A percentile compares a stretch with the other conserved stretches of the same genome.
Conservation (phyloP, 768 basidiomycete genomes). For the Suillus luteus region DNA sequence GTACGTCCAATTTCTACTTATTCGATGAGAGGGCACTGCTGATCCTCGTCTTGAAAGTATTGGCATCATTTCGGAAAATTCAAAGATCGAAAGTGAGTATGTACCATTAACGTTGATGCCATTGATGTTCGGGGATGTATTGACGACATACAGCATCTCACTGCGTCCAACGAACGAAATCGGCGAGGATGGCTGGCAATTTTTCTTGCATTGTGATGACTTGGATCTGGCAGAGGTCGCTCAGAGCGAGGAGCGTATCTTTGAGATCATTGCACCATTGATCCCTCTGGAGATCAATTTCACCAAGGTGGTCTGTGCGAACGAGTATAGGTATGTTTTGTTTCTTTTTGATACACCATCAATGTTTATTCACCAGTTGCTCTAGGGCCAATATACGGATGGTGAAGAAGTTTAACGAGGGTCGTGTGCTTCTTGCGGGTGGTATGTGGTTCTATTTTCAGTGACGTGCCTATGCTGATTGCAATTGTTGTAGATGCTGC, state of each 20-base stretch:
- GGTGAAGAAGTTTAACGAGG: background rate
- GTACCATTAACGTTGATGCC: background rate
- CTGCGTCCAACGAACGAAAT: slow-evolving; percentile 23
- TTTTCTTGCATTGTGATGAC: slow-evolving; percentile 13
- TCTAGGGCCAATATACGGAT: background rate
- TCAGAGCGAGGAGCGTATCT: slow-evolving; percentile 28
- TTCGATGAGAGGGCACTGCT: background rate
- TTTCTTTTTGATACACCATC: background rate
- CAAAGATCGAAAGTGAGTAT: background rate
- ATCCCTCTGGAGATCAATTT: slow-evolving; percentile 26
- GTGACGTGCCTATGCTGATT: background rate
- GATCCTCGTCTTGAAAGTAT: background rate
- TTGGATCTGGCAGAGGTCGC: slow-evolving; percentile 21
- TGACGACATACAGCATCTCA: slow-evolving; percentile 9
- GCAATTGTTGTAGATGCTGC: background rate
- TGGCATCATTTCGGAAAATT: slow-evolving; percentile 44
- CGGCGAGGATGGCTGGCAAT: slow-evolving; percentile 25
- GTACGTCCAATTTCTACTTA: slow-evolving; percentile 23
- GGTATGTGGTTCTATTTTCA: slow-evolving; percentile 8
- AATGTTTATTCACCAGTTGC: background rate
- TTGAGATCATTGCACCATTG: slow-evolving; percentile 26
- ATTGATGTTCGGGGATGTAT: background rate
- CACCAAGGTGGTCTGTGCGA: slow-evolving; percentile 27
- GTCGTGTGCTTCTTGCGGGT: background rate
- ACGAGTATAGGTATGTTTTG: slow-evolving; percentile 31